A percentile compares a stretch with the other conserved stretches of the same genome.
phyloP scores from a whole-genome alignment of 2,329 filamentous ascomycete species.

The Neonectria hederae region DNA sequence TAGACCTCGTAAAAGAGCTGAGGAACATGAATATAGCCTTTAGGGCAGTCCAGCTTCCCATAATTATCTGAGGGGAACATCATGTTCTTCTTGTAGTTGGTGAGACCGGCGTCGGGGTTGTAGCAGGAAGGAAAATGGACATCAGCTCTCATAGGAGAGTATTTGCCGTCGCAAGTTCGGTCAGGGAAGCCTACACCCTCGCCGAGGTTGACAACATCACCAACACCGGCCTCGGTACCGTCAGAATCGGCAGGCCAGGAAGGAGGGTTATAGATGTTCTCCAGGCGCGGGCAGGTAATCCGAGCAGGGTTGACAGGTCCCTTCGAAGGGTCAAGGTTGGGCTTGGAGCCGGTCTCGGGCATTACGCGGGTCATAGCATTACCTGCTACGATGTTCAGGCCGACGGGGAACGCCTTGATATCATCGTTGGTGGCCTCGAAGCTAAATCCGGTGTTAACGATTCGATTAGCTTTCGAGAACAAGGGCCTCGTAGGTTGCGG shows the following conservation, averaged over 20 bases:
- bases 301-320: slow-evolving; percentile 64
- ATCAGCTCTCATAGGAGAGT: slow-evolving; percentile 71
- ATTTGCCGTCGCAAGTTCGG: slow-evolving; percentile 71
- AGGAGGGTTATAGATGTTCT: slow-evolving; percentile 57
- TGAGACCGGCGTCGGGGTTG: slow-evolving; percentile 68
- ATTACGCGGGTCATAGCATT: slow-evolving; percentile 66
- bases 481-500: neutral
- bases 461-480: neutral
- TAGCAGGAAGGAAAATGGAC: slow-evolving; percentile 80
- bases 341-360: slow-evolving; percentile 60
- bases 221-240: slow-evolving; percentile 64
- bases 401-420: slow-evolving; percentile 74
- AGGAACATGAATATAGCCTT: slow-evolving; percentile 63
- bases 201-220: slow-evolving; percentile 63
- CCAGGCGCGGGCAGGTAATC: slow-evolving; percentile 68
- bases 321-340: slow-evolving; percentile 61
- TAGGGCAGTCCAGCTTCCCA: slow-evolving; percentile 64
- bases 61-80: slow-evolving; percentile 64
- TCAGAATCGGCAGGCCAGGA: slow-evolving; percentile 65
- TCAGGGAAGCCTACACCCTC: slow-evolving; percentile 74
- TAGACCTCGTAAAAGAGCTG: slow-evolving; percentile 69
- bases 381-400: slow-evolving; percentile 77
- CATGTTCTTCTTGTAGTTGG: slow-evolving; percentile 72
- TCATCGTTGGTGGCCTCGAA: slow-evolving; percentile 72
- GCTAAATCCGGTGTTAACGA: slow-evolving; percentile 44